Evolutionary conservation across 2,329 filamentous ascomycete genomes (phyloP), one percentile per base, ranked within the genome.

Genomic region (Apiospora hydei): DNA sequence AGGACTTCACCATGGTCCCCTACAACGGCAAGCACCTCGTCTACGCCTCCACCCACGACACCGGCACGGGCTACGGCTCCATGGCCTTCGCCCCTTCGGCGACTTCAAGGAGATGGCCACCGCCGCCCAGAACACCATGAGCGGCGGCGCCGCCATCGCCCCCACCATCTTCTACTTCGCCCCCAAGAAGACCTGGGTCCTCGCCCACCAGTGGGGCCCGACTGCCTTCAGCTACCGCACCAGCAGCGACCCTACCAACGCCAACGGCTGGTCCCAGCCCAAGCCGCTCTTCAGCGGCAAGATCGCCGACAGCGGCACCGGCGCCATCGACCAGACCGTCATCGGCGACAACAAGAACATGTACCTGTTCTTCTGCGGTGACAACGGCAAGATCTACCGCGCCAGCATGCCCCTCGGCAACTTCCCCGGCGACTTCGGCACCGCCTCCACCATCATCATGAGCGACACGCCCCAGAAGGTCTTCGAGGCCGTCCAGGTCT

Each of bases 401-500:
- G 79, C 89, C 70, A 88, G 85, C 78, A 92, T 92, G 88, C 85
- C 90, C 47, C 87, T 91, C 26, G 85, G 80, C 67, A 86, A 88
- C 73, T 92, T 92, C 84, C 91, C 91, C 0, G 85, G 87, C 51
- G 85, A 79, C 78, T 92, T 93, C 77, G 89, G 90, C 73, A 82
- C 83, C 0, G 71, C 83, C 0, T 86, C 83, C 0, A 85, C 84
- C 3, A 80, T 86, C 0, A 76, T 91, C 73, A 76, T 91, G 77
- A 86, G 81, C 77, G 90, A 90, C 79, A 82, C 84, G 1, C 82
- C 72, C n/a, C 84, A 88, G 78, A 88, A 90, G 77, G 83, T 92
- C 0, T 92, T 92, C 79, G 91, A 93, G 77, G 90, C 90, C 0
- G 89, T 91, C 0, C 87, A 92, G 76, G 90, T 93, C 66, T 93